Evolutionary conservation across 129 eudicot species (phyloP).

Genomic region (Chrysanthemum lavandulifolium): DNA sequence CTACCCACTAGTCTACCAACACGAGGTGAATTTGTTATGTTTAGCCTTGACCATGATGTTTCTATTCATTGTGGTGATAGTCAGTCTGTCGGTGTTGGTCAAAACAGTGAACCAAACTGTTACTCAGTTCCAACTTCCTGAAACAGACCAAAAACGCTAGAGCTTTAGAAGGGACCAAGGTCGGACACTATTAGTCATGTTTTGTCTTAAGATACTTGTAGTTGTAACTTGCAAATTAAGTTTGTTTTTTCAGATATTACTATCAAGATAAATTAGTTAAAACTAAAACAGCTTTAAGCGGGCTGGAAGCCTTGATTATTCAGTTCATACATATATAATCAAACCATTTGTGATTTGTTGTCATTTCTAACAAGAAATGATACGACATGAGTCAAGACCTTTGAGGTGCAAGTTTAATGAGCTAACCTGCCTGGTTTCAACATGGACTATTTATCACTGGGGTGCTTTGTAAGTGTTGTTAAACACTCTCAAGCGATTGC

Average conservation of each 20-base stretch:
- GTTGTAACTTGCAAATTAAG: neutral
- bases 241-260: neutral
- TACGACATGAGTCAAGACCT: neutral
- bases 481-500: too few species aligned
- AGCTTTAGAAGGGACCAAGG: neutral
- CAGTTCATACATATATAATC: neutral
- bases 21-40: slow-evolving; percentile 42
- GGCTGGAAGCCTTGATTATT: neutral
- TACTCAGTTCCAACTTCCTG: too few species aligned
- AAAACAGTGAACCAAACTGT: neutral
- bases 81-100: neutral
- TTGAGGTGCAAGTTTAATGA: neutral
- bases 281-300: neutral
- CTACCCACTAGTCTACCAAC: slow-evolving; percentile 71
- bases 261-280: neutral
- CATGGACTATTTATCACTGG: neutral
- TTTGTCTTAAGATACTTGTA: neutral
- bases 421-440: neutral
- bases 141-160: neutral
- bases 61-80: neutral
- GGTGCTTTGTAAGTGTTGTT: neutral
- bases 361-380: neutral
- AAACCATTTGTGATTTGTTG: neutral
- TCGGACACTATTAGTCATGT: neutral
- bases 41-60: slow-evolving; percentile 1